These are phyloP conservation scores for Ambrosia hybrid DNA, from an alignment of 140 eudicot species.

Conservation along the genomic window DNA sequence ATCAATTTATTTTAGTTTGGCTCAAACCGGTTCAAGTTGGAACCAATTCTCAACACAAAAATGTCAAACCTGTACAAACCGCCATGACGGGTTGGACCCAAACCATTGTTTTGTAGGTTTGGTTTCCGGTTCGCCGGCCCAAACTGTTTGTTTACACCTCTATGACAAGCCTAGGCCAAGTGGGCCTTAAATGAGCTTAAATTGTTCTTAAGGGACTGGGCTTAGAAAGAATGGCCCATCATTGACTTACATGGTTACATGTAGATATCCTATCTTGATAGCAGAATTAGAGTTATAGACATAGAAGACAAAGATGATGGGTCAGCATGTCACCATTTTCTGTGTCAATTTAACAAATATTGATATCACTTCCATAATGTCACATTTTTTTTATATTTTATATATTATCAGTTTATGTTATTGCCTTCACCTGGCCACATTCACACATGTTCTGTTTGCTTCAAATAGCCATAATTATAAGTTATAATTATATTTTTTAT, in stretches of 20 bases:
- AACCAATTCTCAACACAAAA: too few species aligned
- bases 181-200: not conserved
- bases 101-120: too few species aligned
- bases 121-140: too few species aligned
- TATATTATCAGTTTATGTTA: slow-evolving; percentile 15
- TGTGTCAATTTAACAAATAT: slow-evolving; percentile 14
- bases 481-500: too few species aligned
- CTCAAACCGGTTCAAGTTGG: too few species aligned
- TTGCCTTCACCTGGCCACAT: slow-evolving; percentile 31
- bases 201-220: not conserved
- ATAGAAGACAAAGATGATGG: slow-evolving; percentile 27
- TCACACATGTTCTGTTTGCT: slow-evolving; percentile 26
- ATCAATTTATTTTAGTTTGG: too few species aligned
- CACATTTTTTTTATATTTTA: not conserved
- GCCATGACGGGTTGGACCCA: too few species aligned
- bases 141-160: too few species aligned
- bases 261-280: not conserved
- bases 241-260: not conserved
- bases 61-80: too few species aligned
- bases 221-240: not conserved
- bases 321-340: slow-evolving; percentile 23
- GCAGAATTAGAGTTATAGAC: not conserved
- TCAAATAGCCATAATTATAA: not conserved
- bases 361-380: not conserved
- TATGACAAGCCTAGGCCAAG: not conserved